These are phyloP conservation scores for Penicillium argentinense DNA, from an alignment of 495 filamentous ascomycete species.

Conservation along the genomic window DNA sequence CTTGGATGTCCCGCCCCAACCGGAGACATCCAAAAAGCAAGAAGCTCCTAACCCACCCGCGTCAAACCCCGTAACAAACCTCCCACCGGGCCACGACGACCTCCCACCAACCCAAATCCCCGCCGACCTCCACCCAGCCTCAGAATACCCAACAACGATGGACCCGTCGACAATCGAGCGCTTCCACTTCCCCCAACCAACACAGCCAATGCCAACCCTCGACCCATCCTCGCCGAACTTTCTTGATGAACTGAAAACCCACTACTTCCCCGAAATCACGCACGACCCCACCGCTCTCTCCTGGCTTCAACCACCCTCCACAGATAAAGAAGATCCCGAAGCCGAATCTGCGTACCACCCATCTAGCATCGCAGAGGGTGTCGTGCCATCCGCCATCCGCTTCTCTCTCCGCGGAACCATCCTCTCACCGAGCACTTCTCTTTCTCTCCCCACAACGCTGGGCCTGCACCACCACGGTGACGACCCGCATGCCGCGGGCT, in stretches of 20 bases:
- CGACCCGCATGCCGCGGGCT: constrained; percentile 90
- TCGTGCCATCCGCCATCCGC: constrained; percentile 74
- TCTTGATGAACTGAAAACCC: constrained; percentile 76
- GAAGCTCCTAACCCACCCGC: constrained; percentile 2
- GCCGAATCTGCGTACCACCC: constrained; percentile 74
- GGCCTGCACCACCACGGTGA: constrained; percentile 94
- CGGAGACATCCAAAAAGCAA: constrained; percentile 3
- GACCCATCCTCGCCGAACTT: constrained; percentile 83
- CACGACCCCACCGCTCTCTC: constrained; percentile 81
- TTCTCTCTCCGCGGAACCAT: constrained; percentile 84
- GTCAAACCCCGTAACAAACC: constrained; percentile 15
- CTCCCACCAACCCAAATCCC: constrained; percentile 34
- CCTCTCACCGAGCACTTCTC: constrained; percentile 69
- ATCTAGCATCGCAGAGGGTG: constrained; percentile 54
- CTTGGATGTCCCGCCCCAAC: constrained; percentile 23
- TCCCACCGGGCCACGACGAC: constrained; percentile 35
- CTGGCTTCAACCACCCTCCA: constrained; percentile 78
- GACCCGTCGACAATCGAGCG: constrained; percentile 62
- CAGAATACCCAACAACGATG: constrained; percentile 35
- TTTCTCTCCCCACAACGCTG: constrained; percentile 66
- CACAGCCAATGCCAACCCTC: constrained; percentile 58
- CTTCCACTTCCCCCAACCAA: constrained; percentile 45
- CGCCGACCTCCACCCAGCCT: constrained; percentile 43
- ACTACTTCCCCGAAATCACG: constrained; percentile 88
- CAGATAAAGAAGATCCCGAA: constrained; percentile 53